Percentiles rank a stretch among this genome's conserved stretches.
phyloP scores from a whole-genome alignment of 192 early-diverging fungal species.

The Rhizoclosmatium sp. region DNA sequence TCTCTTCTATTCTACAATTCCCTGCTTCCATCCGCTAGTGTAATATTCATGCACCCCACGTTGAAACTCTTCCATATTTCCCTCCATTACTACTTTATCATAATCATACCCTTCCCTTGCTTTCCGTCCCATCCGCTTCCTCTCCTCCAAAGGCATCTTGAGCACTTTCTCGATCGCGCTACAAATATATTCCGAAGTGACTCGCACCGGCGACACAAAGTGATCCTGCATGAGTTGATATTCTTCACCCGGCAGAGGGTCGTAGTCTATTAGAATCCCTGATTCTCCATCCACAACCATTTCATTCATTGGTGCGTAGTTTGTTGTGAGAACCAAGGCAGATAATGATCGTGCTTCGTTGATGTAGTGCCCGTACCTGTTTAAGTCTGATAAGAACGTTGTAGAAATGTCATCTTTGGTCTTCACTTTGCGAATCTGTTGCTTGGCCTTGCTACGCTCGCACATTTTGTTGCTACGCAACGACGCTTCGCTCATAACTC shows the following conservation, averaged over 20 bases:
- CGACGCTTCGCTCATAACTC: no score
- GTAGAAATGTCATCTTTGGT: no score
- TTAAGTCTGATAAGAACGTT: no score
- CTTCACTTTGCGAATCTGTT: no score
- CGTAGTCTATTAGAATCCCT: constrained; percentile 14
- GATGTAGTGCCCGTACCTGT: constrained; percentile 7
- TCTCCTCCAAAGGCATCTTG: neutral
- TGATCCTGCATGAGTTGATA: constrained; percentile 8
- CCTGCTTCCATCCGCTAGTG: no score
- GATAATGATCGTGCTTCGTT: constrained; percentile 7
- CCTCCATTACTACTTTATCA: constrained; percentile 13
- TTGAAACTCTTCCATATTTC: constrained; percentile 2
- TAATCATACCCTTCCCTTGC: constrained; percentile 24
- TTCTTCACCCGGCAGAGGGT: neutral
- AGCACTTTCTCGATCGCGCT: constrained; percentile 12
- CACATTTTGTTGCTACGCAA: no score
- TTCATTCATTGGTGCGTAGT: constrained; percentile 29
- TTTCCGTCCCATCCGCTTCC: constrained; percentile 11
- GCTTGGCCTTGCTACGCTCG: no score
- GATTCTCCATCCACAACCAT: neutral
- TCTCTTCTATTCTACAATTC: no score
- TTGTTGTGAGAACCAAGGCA: constrained; percentile 5
- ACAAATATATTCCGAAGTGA: constrained; percentile 6
- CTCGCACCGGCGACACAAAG: constrained; percentile 17
- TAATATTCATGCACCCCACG: no score